Evolutionary conservation across 2,329 filamentous ascomycete species (phyloP).

Genomic region (Colletotrichum australisinense): DNA sequence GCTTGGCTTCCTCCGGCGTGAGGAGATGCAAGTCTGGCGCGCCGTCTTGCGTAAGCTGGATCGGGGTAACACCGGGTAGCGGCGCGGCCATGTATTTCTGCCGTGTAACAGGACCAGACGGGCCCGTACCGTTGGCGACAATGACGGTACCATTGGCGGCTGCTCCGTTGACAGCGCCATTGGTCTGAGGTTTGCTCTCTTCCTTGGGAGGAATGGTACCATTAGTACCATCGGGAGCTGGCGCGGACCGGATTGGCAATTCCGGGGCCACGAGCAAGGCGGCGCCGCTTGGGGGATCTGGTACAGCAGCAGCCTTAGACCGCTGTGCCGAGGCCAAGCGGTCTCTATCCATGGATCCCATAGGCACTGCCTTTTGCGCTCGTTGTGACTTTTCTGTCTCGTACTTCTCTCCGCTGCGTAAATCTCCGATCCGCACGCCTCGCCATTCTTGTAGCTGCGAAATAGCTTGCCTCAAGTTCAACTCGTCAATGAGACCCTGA

Average conservation of each 20-base stretch:
- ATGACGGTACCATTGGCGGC: slow-evolving; percentile 52
- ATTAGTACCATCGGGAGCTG: slow-evolving; percentile 44
- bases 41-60: slow-evolving; percentile 79
- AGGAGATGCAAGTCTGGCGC: slow-evolving; percentile 88
- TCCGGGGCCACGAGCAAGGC: slow-evolving; percentile 84
- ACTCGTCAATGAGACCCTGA: slow-evolving; percentile 87
- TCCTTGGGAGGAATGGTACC: slow-evolving; percentile 42
- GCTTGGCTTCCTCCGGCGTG: slow-evolving; percentile 83
- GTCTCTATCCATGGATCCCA: slow-evolving; percentile 87
- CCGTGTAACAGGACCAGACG: slow-evolving; percentile 48
- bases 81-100: slow-evolving; percentile 66
- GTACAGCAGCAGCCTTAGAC: slow-evolving; percentile 70
- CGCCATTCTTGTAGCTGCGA: slow-evolving; percentile 94
- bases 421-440: slow-evolving; percentile 82
- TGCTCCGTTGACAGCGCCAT: slow-evolving; percentile 63
- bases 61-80: slow-evolving; percentile 70
- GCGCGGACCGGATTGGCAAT: slow-evolving; percentile 70
- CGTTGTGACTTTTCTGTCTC: slow-evolving; percentile 87
- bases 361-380: slow-evolving; percentile 75
- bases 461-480: slow-evolving; percentile 91
- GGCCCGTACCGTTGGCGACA: slow-evolving; percentile 49
- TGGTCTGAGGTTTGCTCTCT: slow-evolving; percentile 64
- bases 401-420: slow-evolving; percentile 90
- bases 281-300: slow-evolving; percentile 79
- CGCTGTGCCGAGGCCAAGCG: slow-evolving; percentile 78